These are phyloP conservation scores for Didymella pomorum DNA, from an alignment of 2,329 filamentous ascomycete genomes.

Conservation along the genomic window DNA sequence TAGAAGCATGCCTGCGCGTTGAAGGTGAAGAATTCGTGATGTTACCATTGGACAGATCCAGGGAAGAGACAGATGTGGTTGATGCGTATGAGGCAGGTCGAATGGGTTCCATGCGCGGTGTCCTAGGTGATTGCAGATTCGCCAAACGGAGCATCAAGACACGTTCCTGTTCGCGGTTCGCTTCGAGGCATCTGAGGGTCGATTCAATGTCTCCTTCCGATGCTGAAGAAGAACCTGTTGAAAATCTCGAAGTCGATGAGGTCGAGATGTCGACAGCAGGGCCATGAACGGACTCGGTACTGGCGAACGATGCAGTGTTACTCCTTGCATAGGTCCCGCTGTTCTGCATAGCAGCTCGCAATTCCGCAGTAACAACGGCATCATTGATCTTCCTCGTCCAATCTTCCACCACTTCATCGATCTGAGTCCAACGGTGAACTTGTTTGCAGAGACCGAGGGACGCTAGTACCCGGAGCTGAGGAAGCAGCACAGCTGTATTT, in stretches of 20 bases:
- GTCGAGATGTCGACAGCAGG: not conserved
- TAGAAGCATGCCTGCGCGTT: not conserved
- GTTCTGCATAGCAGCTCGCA: not conserved
- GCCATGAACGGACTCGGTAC: not conserved
- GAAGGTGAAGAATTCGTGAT: too few species aligned
- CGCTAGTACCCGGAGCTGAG: constrained; percentile 23
- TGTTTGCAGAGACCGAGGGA: constrained; percentile 14
- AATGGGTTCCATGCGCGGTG: too few species aligned
- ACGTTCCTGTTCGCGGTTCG: too few species aligned
- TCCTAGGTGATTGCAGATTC: not conserved
- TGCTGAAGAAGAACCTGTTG: not conserved
- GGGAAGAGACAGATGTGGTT: too few species aligned
- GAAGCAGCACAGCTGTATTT: constrained; percentile 17
- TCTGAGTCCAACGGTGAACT: constrained; percentile 4
- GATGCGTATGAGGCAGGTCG: too few species aligned
- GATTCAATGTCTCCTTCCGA: not conserved
- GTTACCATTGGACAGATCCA: too few species aligned
- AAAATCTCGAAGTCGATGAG: not conserved
- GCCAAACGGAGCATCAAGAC: not conserved
- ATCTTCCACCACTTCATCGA: constrained; percentile 6
- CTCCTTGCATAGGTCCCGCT: not conserved
- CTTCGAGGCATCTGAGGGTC: not conserved
- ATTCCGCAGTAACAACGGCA: not conserved
- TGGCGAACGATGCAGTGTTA: not conserved
- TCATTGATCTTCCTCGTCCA: constrained; percentile 11